A percentile compares a stretch with the other conserved stretches of the same genome.
phyloP scores from a whole-genome alignment of 192 early-diverging fungal genomes.

The Gryganskiella cystojenkinii region DNA sequence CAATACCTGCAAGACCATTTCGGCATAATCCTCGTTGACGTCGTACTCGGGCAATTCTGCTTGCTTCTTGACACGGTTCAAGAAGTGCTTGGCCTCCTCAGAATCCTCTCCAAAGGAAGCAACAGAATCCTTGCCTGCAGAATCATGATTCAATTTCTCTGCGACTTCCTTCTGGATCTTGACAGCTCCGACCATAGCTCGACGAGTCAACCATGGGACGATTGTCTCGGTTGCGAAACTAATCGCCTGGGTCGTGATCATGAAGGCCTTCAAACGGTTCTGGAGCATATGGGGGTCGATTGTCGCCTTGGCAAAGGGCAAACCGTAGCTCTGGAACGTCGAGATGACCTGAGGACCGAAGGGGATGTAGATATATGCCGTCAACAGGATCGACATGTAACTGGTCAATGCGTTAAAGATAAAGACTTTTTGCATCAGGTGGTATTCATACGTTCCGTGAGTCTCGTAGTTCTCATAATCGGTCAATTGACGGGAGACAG shows the following conservation, averaged over 20 bases:
- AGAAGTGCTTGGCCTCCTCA: conserved; percentile 52
- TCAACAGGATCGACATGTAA: conserved; percentile 87
- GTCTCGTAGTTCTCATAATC: conserved; percentile 89
- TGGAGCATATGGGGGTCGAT: conserved; percentile 68
- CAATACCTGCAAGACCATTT: conserved; percentile 88
- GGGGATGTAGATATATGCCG: conserved; percentile 91
- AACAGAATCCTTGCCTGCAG: conserved; percentile 2
- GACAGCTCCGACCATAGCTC: conserved; percentile 40
- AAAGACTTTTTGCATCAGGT: conserved; percentile 87
- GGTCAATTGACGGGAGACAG: conserved; percentile 70
- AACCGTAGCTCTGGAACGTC: conserved; percentile 55
- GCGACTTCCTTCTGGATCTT: conserved; percentile 53
- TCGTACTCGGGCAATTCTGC: conserved; percentile 79
- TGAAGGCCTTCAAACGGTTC: conserved; percentile 77
- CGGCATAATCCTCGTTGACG: conserved; percentile 90
- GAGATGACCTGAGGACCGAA: conserved; percentile 74
- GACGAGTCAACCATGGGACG: conserved; percentile 73
- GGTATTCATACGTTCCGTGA: conserved; percentile 72
- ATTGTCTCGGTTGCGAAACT: conserved; percentile 79
- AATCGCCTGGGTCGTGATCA: conserved; percentile 86
- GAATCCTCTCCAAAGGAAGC: conserved; percentile 20
- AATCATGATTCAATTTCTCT: conserved; percentile 29
- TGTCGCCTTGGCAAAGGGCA: conserved; percentile 49
- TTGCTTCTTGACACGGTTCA: conserved; percentile 68
- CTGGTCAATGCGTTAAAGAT: conserved; percentile 85